These are phyloP conservation scores for Penicillium simplicissimum DNA, from an alignment of 495 filamentous ascomycete genomes.

Conservation along the genomic window DNA sequence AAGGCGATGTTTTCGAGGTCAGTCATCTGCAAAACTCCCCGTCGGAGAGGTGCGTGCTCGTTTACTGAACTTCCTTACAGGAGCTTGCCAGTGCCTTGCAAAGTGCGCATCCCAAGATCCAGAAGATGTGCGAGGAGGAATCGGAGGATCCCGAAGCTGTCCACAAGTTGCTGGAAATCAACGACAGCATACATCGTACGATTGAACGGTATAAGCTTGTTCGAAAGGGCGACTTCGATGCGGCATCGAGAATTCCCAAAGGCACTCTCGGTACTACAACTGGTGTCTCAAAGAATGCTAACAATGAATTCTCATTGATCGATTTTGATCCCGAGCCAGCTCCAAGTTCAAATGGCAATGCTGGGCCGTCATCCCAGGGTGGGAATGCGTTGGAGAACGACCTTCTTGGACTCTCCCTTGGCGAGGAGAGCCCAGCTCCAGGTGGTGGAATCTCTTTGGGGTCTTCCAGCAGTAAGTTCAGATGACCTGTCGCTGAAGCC, in stretches of 20 bases:
- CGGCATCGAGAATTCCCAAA: constrained; percentile 77
- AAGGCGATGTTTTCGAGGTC: constrained; percentile 92
- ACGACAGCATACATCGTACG: constrained; percentile 97
- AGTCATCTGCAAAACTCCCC: constrained; percentile 17
- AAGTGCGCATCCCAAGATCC: constrained; percentile 96
- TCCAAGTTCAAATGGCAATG: constrained; percentile 50
- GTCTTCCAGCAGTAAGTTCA: constrained; percentile 60
- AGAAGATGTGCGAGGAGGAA: constrained; percentile 99
- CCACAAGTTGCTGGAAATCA: constrained; percentile 92
- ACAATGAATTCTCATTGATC: constrained; percentile 89
- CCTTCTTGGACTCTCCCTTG: constrained; percentile 67
- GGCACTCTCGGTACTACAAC: constrained; percentile 75
- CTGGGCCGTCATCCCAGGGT: constrained; percentile 34
- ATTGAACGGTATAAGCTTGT: constrained; percentile 92
- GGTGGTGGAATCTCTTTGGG: constrained; percentile 86
- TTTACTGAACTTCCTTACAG: constrained; percentile 30
- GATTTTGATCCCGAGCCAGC: constrained; percentile 78
- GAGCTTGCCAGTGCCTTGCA: constrained; percentile 90
- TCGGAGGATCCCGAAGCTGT: constrained; percentile 96
- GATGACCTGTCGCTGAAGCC: constrained; percentile 28
- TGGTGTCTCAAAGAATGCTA: constrained; percentile 70
- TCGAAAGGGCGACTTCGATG: constrained; percentile 91
- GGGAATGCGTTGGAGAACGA: constrained; percentile 60
- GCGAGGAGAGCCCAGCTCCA: constrained; percentile 63
- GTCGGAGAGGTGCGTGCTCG: neutral